phyloP scores from a whole-genome alignment of 1,284 basidiomycete species.

The Malassezia pachydermatis region DNA sequence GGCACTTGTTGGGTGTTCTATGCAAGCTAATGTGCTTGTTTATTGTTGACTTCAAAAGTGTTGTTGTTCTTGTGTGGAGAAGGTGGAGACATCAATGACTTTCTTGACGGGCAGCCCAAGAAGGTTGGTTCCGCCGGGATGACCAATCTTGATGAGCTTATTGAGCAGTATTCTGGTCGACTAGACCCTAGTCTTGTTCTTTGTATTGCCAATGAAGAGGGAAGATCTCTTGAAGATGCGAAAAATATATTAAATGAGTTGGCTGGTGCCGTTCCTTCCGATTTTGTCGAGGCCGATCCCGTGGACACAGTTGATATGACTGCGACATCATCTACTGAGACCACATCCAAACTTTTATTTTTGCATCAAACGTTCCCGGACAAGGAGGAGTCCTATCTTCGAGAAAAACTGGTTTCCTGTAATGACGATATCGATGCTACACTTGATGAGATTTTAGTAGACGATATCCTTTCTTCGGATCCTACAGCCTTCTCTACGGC shows the following conservation, averaged over 20 bases:
- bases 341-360: conserved; percentile 15
- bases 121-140: too few relatives aligned
- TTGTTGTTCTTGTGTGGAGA: conserved; percentile 2
- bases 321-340: neutral
- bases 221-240: neutral
- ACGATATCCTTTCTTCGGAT: conserved; percentile 31
- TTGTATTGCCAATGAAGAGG: conserved; percentile 8
- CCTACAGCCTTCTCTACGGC: neutral
- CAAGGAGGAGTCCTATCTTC: neutral
- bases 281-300: neutral
- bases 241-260: neutral
- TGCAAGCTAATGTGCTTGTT: too few relatives aligned
- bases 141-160: neutral
- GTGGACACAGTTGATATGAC: too few relatives aligned
- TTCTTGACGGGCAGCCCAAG: neutral
- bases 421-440: conserved; percentile 25
- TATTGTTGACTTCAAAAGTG: too few relatives aligned
- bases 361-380: conserved; percentile 22
- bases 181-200: conserved; percentile 15
- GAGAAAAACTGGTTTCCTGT: conserved; percentile 15
- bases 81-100: neutral
- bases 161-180: conserved; percentile 2
- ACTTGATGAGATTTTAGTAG: conserved; percentile 32
- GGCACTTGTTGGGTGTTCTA: too few relatives aligned
- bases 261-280: conserved; percentile 2